phyloP scores from a whole-genome alignment of 177 flowering plant genomes.

The Telopea speciosissima region DNA sequence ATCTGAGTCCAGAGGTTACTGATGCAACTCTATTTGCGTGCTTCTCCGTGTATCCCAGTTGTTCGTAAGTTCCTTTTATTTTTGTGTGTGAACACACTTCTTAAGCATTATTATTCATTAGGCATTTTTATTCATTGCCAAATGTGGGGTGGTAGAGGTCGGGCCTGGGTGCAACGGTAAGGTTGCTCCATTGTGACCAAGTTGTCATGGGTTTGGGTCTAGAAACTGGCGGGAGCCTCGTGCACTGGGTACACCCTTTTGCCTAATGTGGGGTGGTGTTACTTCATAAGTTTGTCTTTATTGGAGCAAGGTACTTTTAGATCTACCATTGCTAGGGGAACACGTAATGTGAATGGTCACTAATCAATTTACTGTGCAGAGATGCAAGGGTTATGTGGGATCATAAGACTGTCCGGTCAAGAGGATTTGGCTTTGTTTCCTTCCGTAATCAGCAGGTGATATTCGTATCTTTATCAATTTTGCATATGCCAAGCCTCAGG shows the following conservation, averaged over 20 bases:
- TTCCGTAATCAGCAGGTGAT: slow-evolving; percentile 61
- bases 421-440: slow-evolving; percentile 74
- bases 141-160: too few relatives aligned
- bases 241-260: too few relatives aligned
- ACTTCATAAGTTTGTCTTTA: not conserved
- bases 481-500: not conserved
- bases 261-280: not conserved
- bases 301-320: not conserved
- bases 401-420: slow-evolving; percentile 68
- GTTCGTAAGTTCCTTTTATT: slow-evolving; percentile 46
- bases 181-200: too few relatives aligned
- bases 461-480: not conserved
- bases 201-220: too few relatives aligned
- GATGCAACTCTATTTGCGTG: slow-evolving; percentile 58
- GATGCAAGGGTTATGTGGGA: slow-evolving; percentile 89
- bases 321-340: not conserved
- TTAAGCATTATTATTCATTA: not conserved
- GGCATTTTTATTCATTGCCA: too few relatives aligned
- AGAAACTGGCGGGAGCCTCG: too few relatives aligned
- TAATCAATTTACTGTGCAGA: slow-evolving; percentile 23
- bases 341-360: not conserved
- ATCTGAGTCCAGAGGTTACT: slow-evolving; percentile 65
- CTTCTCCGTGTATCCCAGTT: slow-evolving; percentile 52
- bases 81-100: not conserved
- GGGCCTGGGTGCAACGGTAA: too few relatives aligned